Base-by-base conservation (phyloP, 1,284 basidiomycete species). In the Flammula alnicola region DNA sequence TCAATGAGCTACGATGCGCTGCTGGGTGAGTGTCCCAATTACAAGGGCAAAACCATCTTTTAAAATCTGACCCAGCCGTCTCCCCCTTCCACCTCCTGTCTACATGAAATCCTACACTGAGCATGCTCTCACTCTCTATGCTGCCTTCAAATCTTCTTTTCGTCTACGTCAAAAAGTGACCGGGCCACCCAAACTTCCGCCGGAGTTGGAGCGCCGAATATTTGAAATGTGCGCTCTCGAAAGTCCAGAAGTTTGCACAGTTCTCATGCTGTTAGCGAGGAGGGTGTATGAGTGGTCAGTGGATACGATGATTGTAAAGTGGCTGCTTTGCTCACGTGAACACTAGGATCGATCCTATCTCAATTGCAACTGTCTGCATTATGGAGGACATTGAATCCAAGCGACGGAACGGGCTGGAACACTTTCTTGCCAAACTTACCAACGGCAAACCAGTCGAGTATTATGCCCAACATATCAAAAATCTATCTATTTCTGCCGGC, bases 171-270 rank as follows among this genome's bases (percentile, higher is more conserved):
- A 42, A 10, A 29, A 33, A 26, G 3, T 23, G 20, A 32, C 36
- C 7, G 43, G 40, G 9, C 35, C 26, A 27, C 49, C 52, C 8
- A 47, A 27, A 27, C 35, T 52, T 44, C 39, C 50, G 16, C 39
- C 33, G n/a, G 44, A 47, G 14, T 30, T 55, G 36, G 49, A 55
- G 31, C 53, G 49, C 32, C 22, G 12, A 20, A 51, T 55, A 44
- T 55, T 55, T 38, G 49, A 55, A 48, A 55, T 19, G 4, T 51
- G 49, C 45, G 49, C 49, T 3, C 23, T 51, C n/a, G 49, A 55
- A 47, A 44, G 23, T 44, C 53, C 45, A 44, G 40, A 48, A 38
- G 5, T 23, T 44, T 55, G 49, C 36, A 22, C 40, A 11, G 16
- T 5, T 31, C 53, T 55, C 22, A 44, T 55, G 27, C 42, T 44